Evolutionary conservation across 805 yeast species (phyloP), one percentile per base, ranked within the genome.

Genomic region (Metschnikowia aberdeeniae): DNA sequence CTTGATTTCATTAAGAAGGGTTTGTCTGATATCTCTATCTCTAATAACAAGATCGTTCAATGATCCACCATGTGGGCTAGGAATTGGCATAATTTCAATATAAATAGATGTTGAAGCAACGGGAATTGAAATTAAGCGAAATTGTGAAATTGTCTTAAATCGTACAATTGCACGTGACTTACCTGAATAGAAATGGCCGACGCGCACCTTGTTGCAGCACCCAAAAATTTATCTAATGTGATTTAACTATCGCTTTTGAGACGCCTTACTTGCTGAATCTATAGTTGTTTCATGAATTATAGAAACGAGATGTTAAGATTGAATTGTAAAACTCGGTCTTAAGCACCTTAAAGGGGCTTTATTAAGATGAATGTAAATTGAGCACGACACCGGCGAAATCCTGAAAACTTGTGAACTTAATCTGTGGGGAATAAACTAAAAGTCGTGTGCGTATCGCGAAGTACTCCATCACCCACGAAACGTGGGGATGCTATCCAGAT

Each of bases 1-100:
- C 28, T 72, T 68, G 14, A 84, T 76, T 67, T 89, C 93, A 24
- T 70, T 59, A 36, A 84, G 58, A 35, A 90, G 73, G 42, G 75
- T 70, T 5, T 61, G 62, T 55, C 77, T 81, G 53, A 77, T 80
- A 33, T 78, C 63, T 29, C 81, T 78, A 64, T 90, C 98, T 68
- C 98, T 83, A 44, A 82, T 80, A 46, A 89, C 76, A 50, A 90
- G 76, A 64, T 90, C 98, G 67, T 90, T 84, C 54, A 90, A 78
- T 44, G 73, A 73, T 58, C 97, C 97, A 62, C 97, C 98, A 78
- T 92, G 97, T 47, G 98, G 96, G 58, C 81, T 68, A 41, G 73
- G 73, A 55, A 70, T 65, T 47, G 84, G 82, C 87, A 83, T 82
- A 13, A 13, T 35, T 33, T 30, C 10, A 17, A 17, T 24, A 11